Conservation (phyloP, 2,329 filamentous ascomycete species). For the Neobulgaria alba region DNA sequence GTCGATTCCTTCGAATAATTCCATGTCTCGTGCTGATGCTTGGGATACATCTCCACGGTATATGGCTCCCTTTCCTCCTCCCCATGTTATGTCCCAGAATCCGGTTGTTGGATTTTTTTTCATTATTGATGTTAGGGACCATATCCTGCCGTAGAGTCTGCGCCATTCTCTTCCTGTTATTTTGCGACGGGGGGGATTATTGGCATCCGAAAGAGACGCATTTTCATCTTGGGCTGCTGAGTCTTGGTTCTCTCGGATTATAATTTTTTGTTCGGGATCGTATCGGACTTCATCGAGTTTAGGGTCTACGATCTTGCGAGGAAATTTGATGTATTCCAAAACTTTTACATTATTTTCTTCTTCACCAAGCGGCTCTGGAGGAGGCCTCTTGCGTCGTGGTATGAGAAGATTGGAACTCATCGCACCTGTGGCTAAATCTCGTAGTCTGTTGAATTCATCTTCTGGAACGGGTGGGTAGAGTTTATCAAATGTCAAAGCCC, state of each 20-base stretch:
- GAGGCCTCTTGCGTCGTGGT: slow-evolving; percentile 15
- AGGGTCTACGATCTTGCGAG: not conserved
- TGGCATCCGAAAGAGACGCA: too few species aligned
- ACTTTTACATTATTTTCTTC: not conserved
- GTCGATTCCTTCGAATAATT: slow-evolving; percentile 42
- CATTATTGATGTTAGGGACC: slow-evolving; percentile 37
- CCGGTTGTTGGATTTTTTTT: slow-evolving; percentile 25
- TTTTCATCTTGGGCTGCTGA: too few species aligned
- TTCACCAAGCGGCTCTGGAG: not conserved
- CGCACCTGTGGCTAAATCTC: slow-evolving; percentile 34
- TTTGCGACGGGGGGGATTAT: too few species aligned
- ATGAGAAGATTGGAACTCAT: slow-evolving; percentile 10
- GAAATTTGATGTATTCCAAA: not conserved
- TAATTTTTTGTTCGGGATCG: not conserved
- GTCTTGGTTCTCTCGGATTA: not conserved
- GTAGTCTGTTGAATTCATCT: slow-evolving; percentile 48
- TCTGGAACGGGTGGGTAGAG: slow-evolving; percentile 45
- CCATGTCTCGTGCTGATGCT: slow-evolving; percentile 27
- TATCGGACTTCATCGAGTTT: not conserved
- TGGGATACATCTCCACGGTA: slow-evolving; percentile 25
- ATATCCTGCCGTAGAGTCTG: slow-evolving; percentile 39
- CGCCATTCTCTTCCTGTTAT: slow-evolving; percentile 33
- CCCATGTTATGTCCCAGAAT: slow-evolving; percentile 38
- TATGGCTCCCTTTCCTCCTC: slow-evolving; percentile 26
- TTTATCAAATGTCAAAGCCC: slow-evolving; percentile 36